Base-by-base conservation (phyloP, 257 asterid species). In the Henckelia pumila region DNA sequence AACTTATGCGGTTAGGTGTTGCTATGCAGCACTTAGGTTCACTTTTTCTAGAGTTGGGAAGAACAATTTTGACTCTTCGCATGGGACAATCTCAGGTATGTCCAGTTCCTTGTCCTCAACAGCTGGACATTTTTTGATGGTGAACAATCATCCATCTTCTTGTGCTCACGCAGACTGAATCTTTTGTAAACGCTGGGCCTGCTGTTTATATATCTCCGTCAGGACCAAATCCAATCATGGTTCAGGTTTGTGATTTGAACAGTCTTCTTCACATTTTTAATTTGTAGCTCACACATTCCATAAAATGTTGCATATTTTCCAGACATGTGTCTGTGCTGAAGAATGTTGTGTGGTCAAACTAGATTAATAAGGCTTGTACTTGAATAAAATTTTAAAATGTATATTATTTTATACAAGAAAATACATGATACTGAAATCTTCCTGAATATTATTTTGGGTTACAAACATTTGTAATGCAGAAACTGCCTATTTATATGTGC, bases 151-250 rank as follows among this genome's bases (percentile, higher is more conserved):
- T 76, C 71, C 23, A 24, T 71, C 66, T 40, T 64, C 59, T n/a
- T 68, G 65, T 79, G 50, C 70, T 47, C 66, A 73, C 81, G 88
- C 88, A 94, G 99, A 93, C 79, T 63, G 97, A 91, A 76, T 85
- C 91, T 68, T 87, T 77, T 64, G 88, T 94, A 64, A 85, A 87
- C 84, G 81, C 96, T 83, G 99, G 99, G 56, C 99, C 99, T 61
- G 93, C 99, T 26, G 98, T 94, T 59, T 94, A 94, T 67, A 81
- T 94, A 56, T 88, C 97, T 75, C 88, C 98, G 30, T 78, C 92
- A 2, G 99, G 99, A 64, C 99, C 99, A 33, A 88, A 94, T 74
- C 99, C 98, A 6, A 85, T 94, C 32, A 94, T 94, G 99, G 99
- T 82, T 77, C 99, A 94, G 99, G 99, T 93, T 60, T 75, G 85